Evolutionary conservation across 805 yeast species (phyloP).

Genomic region (Schwanniomyces vanrijiae): DNA sequence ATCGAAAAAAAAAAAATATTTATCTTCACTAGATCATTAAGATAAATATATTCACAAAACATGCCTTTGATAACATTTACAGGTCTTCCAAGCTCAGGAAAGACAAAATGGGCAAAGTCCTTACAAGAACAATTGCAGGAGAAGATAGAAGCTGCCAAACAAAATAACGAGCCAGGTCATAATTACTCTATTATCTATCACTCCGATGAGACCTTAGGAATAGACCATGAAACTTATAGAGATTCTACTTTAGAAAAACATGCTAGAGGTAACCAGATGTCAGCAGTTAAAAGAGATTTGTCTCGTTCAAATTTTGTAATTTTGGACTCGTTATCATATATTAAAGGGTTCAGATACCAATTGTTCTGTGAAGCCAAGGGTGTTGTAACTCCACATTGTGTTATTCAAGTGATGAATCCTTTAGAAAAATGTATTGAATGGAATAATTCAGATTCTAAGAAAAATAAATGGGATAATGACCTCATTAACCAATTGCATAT

Average conservation of each 20-base stretch:
- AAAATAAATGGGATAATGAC: constrained; percentile 61
- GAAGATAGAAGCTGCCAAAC: constrained; percentile 39
- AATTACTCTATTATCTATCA: constrained; percentile 66
- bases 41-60: neutral
- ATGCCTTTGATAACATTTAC: constrained; percentile 88
- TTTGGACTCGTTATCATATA: constrained; percentile 82
- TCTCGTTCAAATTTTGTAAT: constrained; percentile 71
- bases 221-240: constrained; percentile 62
- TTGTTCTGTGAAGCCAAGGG: constrained; percentile 91
- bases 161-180: constrained; percentile 46
- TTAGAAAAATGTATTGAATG: constrained; percentile 59
- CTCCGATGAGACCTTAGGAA: constrained; percentile 76
- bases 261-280: constrained; percentile 79
- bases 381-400: constrained; percentile 75
- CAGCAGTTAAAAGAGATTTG: constrained; percentile 84
- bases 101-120: constrained; percentile 68
- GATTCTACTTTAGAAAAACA: constrained; percentile 78
- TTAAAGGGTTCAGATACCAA: constrained; percentile 94
- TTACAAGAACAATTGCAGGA: constrained; percentile 49
- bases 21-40: neutral
- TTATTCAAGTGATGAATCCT: constrained; percentile 76
- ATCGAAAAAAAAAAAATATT: neutral
- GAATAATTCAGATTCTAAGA: constrained; percentile 42
- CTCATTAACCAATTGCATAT: constrained; percentile 68
- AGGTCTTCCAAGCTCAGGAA: constrained; percentile 87